These are phyloP conservation scores for Astragalus glycyphyllos DNA, from an alignment of 306 rosid genomes.

Conservation along the genomic window DNA sequence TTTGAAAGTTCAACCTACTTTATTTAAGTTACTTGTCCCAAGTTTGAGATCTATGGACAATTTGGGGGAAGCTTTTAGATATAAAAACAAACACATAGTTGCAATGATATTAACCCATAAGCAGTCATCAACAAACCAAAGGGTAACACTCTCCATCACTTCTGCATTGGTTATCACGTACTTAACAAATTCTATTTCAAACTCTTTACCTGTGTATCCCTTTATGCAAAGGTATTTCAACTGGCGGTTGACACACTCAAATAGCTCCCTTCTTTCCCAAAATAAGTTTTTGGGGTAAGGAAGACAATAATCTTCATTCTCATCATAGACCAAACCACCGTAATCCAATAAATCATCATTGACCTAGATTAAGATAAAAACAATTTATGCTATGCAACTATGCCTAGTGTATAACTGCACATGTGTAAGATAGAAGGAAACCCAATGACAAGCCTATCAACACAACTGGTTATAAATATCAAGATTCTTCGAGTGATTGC, in stretches of 20 bases:
- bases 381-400: too few species aligned
- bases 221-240: conserved; percentile 1
- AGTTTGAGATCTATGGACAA: conserved; percentile 5
- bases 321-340: too few species aligned
- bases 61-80: neutral
- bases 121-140: conserved; percentile 12
- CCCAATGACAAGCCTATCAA: neutral
- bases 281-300: neutral
- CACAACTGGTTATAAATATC: neutral
- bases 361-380: neutral
- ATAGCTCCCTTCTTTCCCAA: neutral
- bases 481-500: neutral
- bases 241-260: neutral
- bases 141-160: neutral
- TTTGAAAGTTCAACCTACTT: too few species aligned
- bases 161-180: neutral
- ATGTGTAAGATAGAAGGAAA: neutral
- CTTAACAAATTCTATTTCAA: conserved; percentile 8
- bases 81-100: neutral
- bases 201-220: neutral
- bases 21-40: neutral
- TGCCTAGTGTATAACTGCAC: too few species aligned
- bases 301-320: neutral
- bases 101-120: neutral
- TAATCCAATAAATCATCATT: too few species aligned